Percentiles rank a stretch among this genome's conserved stretches.
These are phyloP conservation scores for Endoconidiophora polonica DNA, from an alignment of 2,329 filamentous ascomycete species.

Conservation along the genomic window DNA sequence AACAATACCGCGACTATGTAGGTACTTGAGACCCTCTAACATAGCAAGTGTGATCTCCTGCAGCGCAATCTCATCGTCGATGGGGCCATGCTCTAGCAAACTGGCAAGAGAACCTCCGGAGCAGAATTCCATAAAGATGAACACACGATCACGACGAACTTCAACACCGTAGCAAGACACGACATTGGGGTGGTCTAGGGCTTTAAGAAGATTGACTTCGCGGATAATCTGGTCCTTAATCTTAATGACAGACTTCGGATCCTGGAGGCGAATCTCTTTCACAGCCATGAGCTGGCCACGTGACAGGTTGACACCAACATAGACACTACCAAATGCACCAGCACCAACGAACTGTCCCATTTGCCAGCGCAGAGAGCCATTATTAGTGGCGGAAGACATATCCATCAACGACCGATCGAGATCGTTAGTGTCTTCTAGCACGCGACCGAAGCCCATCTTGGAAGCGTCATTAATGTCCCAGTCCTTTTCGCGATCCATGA, in stretches of 20 bases:
- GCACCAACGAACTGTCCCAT: slow-evolving; percentile 97
- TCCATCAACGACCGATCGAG: slow-evolving; percentile 89
- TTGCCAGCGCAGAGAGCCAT: slow-evolving; percentile 92
- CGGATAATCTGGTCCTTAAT: slow-evolving; percentile 89
- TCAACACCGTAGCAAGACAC: slow-evolving; percentile 97
- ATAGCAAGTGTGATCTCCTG: slow-evolving; percentile 93
- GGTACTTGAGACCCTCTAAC: slow-evolving; percentile 80
- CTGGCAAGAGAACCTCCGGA: slow-evolving; percentile 83
- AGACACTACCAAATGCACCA: slow-evolving; percentile 93
- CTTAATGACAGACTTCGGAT: slow-evolving; percentile 86
- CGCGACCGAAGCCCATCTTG: slow-evolving; percentile 71
- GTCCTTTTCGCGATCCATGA: slow-evolving; percentile 60
- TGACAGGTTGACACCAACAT: slow-evolving; percentile 92
- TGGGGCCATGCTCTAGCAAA: slow-evolving; percentile 83
- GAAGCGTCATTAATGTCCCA: slow-evolving; percentile 70
- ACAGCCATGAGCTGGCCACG: slow-evolving; percentile 95
- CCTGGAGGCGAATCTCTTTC: slow-evolving; percentile 86
- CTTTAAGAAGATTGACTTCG: slow-evolving; percentile 91
- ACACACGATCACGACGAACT: slow-evolving; percentile 96
- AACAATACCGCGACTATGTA: slow-evolving; percentile 81
- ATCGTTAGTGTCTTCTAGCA: slow-evolving; percentile 88
- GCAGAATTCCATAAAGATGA: slow-evolving; percentile 99
- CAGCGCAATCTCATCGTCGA: slow-evolving; percentile 94
- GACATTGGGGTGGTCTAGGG: slow-evolving; percentile 92
- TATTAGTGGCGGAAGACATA: slow-evolving; percentile 83